phyloP scores from a whole-genome alignment of 1,284 basidiomycete species.

The Golubevia pallescens region DNA sequence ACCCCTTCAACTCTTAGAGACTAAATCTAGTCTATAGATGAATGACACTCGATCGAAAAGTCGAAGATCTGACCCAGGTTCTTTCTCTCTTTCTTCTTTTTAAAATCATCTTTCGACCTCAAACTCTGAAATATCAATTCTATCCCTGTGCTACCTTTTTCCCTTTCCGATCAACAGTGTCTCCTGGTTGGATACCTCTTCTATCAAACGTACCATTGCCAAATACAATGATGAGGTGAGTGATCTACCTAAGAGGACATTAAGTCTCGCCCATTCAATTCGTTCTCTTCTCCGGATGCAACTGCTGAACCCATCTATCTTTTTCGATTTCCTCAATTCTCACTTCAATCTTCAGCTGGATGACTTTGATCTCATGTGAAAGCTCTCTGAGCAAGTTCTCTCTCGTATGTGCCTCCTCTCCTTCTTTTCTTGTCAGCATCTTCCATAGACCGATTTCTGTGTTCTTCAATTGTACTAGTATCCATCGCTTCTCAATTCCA shows the following conservation, averaged over 20 bases:
- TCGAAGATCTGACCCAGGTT: no score
- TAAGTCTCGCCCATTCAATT: background rate
- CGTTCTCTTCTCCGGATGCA: background rate
- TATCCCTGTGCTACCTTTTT: background rate
- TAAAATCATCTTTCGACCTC: no score
- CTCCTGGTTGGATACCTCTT: conserved; percentile 98
- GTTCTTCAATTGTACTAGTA: no score
- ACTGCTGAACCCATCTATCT: background rate
- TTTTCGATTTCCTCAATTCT: background rate
- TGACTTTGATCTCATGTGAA: conserved; percentile 56
- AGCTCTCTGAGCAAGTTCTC: no score
- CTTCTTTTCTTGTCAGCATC: background rate
- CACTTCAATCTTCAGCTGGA: no score
- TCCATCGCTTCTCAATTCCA: no score
- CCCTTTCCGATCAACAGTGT: no score
- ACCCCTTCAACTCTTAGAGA: background rate
- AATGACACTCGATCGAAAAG: no score
- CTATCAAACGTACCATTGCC: conserved; percentile 94
- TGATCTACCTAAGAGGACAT: background rate
- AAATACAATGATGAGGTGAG: conserved; percentile 92
- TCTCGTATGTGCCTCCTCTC: background rate
- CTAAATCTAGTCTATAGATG: no score
- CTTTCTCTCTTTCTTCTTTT: no score
- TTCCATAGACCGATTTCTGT: no score
- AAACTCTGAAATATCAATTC: no score